Conservation (phyloP, 495 filamentous ascomycete species). For the Jackrogersella multiformis region DNA sequence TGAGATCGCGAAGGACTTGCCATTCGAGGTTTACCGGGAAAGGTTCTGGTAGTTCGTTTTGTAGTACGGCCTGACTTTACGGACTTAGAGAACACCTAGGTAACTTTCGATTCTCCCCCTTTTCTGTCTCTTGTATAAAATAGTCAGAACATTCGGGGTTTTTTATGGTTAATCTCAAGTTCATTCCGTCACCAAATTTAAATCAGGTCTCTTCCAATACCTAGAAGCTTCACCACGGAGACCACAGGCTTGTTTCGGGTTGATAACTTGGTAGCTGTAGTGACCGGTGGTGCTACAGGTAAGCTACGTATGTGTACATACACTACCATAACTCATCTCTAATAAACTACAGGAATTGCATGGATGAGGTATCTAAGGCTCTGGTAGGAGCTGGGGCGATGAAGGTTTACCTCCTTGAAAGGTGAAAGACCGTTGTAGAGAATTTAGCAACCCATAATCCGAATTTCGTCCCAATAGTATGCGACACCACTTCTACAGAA, state of each 20-base stretch:
- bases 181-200: neutral
- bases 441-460: conserved; percentile 45
- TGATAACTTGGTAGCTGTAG: conserved; percentile 62
- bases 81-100: neutral
- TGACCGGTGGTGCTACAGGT: conserved; percentile 67
- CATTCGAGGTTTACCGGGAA: neutral
- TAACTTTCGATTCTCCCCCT: neutral
- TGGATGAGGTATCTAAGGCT: conserved; percentile 70
- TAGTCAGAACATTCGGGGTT: neutral
- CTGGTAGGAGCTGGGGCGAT: conserved; percentile 70
- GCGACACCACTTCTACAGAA: conserved; percentile 66
- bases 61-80: neutral
- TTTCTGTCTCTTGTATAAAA: neutral
- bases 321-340: neutral
- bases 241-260: conserved; percentile 49
- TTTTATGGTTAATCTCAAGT: neutral
- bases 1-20: too few relatives aligned
- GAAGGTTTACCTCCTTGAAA: conserved; percentile 75
- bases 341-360: conserved; percentile 64
- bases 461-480: conserved; percentile 63
- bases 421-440: conserved; percentile 63
- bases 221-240: conserved; percentile 1
- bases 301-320: neutral
- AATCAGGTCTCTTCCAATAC: neutral
- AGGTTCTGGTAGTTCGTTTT: neutral